Base-by-base conservation (phyloP, 2,329 filamentous ascomycete genomes). In the Aureobasidium sp. region DNA sequence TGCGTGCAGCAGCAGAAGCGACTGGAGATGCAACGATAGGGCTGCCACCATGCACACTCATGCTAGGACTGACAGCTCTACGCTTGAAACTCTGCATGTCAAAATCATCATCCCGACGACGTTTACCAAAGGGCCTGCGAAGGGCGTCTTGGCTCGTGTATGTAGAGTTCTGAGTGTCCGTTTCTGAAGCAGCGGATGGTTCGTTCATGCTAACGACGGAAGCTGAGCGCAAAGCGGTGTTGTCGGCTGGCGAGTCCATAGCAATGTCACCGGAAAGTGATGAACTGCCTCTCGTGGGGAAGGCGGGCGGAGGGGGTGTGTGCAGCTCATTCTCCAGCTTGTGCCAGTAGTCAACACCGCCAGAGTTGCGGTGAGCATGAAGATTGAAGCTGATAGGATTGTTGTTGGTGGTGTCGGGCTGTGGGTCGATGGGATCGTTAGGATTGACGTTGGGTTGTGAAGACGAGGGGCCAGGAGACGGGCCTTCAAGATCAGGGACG, bases 41-140 rank as follows among this genome's bases (percentile, higher is more conserved):
- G 65, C 90, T 95, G 74, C 93, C 95, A 7, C 49, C 53, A 69
- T 96, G 91, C 1, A 88, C 87, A 72, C 91, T 96, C 81, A 97
- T 87, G 17, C 92, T 90, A 0, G 93, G 93, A 63, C 89, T 94
- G 2, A 97, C 93, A 27, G 93, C 93, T 47, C 93, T 85, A 17
- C 93, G 84, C 76, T 97, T 97, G 78, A 97, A 92, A 64, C 87
- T 89, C 42, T 87, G 83, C 1, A 90, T 87, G 71, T 97, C 92
- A 62, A 96, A 88, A 69, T 97, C 92, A 70, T 96, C 91, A 65
- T 97, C 93, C 62, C 91, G 83, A 25, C 91, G 84, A n/a, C 93
- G 86, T 73, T 93, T 94, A 73, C 74, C 76, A 7, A 72, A 74
- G 2, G 45, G 45, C n/a, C 57, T 39, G 45, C 57, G 57, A 11